Base-by-base conservation (phyloP, 768 basidiomycete genomes). In the Gymnopilus dilepis region DNA sequence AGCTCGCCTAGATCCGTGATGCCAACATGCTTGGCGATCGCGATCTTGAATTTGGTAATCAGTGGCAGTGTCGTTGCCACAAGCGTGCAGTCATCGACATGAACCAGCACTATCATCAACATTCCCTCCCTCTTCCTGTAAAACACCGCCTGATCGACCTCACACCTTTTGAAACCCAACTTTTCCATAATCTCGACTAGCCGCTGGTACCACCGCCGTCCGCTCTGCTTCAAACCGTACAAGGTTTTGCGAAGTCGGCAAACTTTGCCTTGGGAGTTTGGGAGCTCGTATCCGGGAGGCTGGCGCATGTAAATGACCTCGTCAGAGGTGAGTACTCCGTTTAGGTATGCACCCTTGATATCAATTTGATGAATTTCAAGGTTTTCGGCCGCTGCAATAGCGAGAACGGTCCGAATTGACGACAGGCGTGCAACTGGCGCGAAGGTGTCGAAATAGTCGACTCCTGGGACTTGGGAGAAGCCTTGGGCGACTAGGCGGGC, bases 281-380 rank as follows among this genome's bases (percentile, higher is more conserved):
- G 62, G 28, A 58, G 41, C 11, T 55, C 47, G 30, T 73, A 77
- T 4, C 79, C 76, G 0, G 72, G 73, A 1, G 79, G 78, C 54
- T 77, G 74, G 12, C 70, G 30, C 79, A 85, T 82, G 69, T 78
- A 84, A 41, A 84, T 79, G 0, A 62, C 42, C 52, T 77, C 71
- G 17, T 71, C 63, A 48, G 61, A 22, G 28, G 71, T 71, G 26
- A 83, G 73, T 21, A 76, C 66, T 30, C 71, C 66, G 67, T 75
- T 79, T 0, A 84, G 73, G 64, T n/a, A n/a, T n/a, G n/a, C n/a
- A n/a, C n/a, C n/a, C n/a, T n/a, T n/a, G n/a, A n/a, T n/a, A n/a
- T n/a, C 76, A 15, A 80, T 70, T 40, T 71, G 74, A 59, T 79
- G 67, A 0, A 82, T 37, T 42, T 79, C 72, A 53, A 74, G 66